A percentile compares a stretch with the other conserved stretches of the same genome.
These are phyloP conservation scores for Cyberlindnera maclurae DNA, from an alignment of 805 yeast genomes.

Conservation along the genomic window DNA sequence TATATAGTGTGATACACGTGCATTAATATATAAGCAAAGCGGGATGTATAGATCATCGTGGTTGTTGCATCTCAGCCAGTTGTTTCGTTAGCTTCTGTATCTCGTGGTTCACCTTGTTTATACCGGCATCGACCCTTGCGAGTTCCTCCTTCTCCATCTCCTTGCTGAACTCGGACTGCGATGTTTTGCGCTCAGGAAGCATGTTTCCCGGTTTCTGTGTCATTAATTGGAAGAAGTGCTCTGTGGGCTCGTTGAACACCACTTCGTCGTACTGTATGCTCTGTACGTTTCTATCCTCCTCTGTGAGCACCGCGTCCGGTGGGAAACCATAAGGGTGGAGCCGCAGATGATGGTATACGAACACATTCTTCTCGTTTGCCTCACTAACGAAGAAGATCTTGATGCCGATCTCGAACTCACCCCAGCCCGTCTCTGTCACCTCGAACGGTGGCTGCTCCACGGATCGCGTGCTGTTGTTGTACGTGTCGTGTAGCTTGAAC, in stretches of 20 bases:
- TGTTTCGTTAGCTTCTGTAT: constrained; percentile 34
- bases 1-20: too few species aligned
- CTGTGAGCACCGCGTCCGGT: constrained; percentile 25
- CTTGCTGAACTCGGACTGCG: constrained; percentile 34
- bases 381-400: constrained; percentile 83
- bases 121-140: constrained; percentile 43
- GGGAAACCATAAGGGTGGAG: constrained; percentile 72
- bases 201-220: constrained; percentile 59
- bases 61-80: constrained; percentile 24
- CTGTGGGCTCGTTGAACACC: constrained; percentile 95
- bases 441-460: constrained; percentile 90
- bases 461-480: constrained; percentile 77
- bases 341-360: constrained; percentile 81
- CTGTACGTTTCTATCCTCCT: constrained; percentile 38
- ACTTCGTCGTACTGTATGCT: constrained; percentile 77
- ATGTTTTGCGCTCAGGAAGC: constrained; percentile 35
- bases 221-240: constrained; percentile 70
- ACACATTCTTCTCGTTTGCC: constrained; percentile 80
- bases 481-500: constrained; percentile 93
- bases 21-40: too few species aligned
- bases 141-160: constrained; percentile 62
- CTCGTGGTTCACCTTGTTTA: constrained; percentile 37
- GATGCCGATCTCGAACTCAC: constrained; percentile 90
- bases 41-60: not conserved
- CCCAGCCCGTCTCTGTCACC: constrained; percentile 98